These are phyloP conservation scores for Trichoderma cornu-damae DNA, from an alignment of 2,329 filamentous ascomycete species.

Conservation along the genomic window DNA sequence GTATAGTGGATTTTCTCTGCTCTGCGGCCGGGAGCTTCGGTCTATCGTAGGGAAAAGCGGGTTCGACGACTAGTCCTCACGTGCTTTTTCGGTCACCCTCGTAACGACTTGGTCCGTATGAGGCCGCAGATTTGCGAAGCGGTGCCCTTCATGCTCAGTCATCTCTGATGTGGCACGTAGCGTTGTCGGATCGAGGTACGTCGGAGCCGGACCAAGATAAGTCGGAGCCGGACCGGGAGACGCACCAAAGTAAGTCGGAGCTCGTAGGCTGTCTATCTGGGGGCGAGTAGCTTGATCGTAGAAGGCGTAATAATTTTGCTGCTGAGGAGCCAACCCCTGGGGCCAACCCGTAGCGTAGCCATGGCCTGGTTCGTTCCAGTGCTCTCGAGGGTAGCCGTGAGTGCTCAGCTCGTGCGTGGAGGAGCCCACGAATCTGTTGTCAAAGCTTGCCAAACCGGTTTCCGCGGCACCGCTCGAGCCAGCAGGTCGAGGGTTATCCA, in stretches of 20 bases:
- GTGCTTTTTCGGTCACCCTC: not conserved
- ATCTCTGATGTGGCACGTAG: not conserved
- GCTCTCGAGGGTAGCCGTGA: not conserved
- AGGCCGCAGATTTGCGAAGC: not conserved
- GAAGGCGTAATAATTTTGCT: slow-evolving; percentile 3
- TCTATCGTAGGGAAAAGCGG: slow-evolving; percentile 24
- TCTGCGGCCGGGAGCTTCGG: not conserved
- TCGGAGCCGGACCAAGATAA: not conserved
- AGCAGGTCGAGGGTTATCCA: slow-evolving; percentile 19
- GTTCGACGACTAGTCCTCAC: not conserved
- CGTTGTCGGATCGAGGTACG: not conserved
- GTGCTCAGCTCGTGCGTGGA: slow-evolving; percentile 11
- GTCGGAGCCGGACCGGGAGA: too few relatives aligned
- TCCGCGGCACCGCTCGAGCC: slow-evolving; percentile 21
- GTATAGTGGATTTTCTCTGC: not conserved
- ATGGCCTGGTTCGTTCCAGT: not conserved
- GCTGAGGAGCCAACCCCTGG: not conserved
- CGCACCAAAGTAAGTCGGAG: not conserved
- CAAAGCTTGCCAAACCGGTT: not conserved
- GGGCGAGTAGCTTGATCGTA: slow-evolving; percentile 7
- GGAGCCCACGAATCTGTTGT: not conserved
- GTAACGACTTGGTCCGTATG: not conserved
- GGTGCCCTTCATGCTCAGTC: not conserved
- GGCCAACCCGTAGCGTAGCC: not conserved
- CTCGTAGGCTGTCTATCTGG: slow-evolving; percentile 9